A percentile compares a stretch with the other conserved stretches of the same genome.
phyloP scores from a whole-genome alignment of 495 filamentous ascomycete genomes.

The Tuber magnatum region DNA sequence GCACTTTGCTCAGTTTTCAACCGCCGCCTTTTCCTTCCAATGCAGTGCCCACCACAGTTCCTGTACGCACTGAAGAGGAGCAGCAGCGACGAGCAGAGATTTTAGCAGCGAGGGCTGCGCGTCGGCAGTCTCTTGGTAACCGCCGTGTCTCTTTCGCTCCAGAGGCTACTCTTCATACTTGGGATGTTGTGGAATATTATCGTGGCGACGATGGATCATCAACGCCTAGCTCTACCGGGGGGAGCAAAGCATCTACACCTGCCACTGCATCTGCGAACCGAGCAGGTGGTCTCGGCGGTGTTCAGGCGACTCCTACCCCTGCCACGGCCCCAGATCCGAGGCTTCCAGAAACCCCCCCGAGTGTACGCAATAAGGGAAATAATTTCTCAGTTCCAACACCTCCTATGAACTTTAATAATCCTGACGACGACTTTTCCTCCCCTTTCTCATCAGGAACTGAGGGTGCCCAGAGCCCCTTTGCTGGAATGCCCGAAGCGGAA shows the following conservation, averaged over 20 bases:
- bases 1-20: conserved; percentile 43
- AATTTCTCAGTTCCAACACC: conserved; percentile 55
- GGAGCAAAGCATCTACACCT: conserved; percentile 45
- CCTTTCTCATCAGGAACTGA: conserved; percentile 64
- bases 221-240: conserved; percentile 43
- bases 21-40: conserved; percentile 30
- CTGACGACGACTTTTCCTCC: conserved; percentile 59
- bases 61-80: conserved; percentile 64
- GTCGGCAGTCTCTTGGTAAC: conserved; percentile 85
- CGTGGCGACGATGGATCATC: conserved; percentile 17
- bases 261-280: conserved; percentile 34
- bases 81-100: conserved; percentile 72
- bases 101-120: conserved; percentile 68
- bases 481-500: conserved; percentile 46
- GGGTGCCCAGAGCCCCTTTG: conserved; percentile 43
- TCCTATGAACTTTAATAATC: conserved; percentile 55
- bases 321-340: conserved; percentile 52
- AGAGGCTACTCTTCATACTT: conserved; percentile 94
- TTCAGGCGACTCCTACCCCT: conserved; percentile 42
- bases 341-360: conserved; percentile 59
- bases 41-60: conserved; percentile 43
- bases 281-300: conserved; percentile 19
- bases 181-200: conserved; percentile 81
- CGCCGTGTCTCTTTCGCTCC: conserved; percentile 95
- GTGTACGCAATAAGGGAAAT: conserved; percentile 60